Evolutionary conservation across 1,139 yeast genomes (phyloP).

Genomic region (Taiozyma sp.): DNA sequence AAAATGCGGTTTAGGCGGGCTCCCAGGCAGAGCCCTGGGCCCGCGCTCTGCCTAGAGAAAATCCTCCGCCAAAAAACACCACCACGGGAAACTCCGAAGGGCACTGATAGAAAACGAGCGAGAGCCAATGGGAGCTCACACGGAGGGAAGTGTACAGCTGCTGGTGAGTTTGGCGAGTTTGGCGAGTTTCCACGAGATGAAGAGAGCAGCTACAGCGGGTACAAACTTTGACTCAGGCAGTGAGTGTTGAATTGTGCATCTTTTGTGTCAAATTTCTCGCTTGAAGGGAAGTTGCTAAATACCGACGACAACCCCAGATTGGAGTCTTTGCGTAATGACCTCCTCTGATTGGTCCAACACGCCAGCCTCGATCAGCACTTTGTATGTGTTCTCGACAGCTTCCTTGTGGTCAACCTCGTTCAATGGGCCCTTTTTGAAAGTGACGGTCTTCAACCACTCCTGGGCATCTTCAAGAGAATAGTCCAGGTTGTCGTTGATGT

Average conservation of each 20-base stretch:
- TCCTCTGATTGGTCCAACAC: conserved; percentile 18
- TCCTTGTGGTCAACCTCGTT: conserved; percentile 41
- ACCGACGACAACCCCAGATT: background rate
- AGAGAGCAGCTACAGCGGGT: background rate
- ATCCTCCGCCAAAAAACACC: background rate
- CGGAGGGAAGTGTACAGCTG: too few relatives aligned
- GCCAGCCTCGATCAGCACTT: conserved; percentile 38
- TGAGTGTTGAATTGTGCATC: too few relatives aligned
- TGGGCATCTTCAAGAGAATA: conserved; percentile 73
- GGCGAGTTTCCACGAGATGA: background rate
- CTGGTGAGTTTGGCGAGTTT: too few relatives aligned
- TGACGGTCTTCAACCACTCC: conserved; percentile 76
- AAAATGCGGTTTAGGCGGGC: background rate
- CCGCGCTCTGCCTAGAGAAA: too few relatives aligned
- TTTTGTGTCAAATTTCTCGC: background rate
- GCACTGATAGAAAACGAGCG: background rate
- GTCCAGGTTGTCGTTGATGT: conserved; percentile 65
- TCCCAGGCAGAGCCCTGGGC: background rate
- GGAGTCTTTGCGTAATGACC: conserved; percentile 11
- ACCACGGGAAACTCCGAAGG: background rate
- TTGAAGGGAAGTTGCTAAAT: background rate
- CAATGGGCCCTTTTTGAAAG: conserved; percentile 47
- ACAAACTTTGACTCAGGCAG: background rate
- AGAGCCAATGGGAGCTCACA: background rate
- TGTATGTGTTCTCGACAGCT: conserved; percentile 54